A percentile compares a stretch with the other conserved stretches of the same genome.
phyloP scores from a whole-genome alignment of 768 basidiomycete genomes.

The Cyathus striatus region DNA sequence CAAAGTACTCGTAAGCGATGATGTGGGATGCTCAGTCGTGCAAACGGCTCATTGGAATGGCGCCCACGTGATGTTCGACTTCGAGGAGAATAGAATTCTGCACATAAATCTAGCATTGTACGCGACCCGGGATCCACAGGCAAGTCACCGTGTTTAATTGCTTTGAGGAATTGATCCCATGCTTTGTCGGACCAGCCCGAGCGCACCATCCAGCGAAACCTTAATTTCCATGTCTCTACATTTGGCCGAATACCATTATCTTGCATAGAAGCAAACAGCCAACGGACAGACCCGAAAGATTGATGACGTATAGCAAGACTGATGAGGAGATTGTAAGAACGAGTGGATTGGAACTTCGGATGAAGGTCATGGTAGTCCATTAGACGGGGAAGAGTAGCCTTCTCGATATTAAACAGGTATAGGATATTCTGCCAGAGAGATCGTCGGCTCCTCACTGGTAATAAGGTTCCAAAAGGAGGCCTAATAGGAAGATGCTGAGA shows the following conservation, averaged over 20 bases:
- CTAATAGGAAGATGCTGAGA: neutral
- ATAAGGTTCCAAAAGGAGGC: slow-evolving; percentile 2
- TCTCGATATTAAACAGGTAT: slow-evolving; percentile 24
- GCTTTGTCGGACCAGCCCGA: slow-evolving; percentile 54
- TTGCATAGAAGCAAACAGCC: slow-evolving; percentile 45
- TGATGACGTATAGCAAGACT: slow-evolving; percentile 45
- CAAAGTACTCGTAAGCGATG: neutral
- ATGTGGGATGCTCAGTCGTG: neutral
- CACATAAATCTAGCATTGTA: too few relatives aligned
- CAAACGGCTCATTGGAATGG: neutral
- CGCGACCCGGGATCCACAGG: too few relatives aligned
- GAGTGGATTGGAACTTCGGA: slow-evolving; percentile 30
- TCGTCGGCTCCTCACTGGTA: slow-evolving; percentile 25
- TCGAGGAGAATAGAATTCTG: too few relatives aligned
- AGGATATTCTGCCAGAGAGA: slow-evolving; percentile 39
- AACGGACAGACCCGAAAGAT: slow-evolving; percentile 38
- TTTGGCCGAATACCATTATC: slow-evolving; percentile 34
- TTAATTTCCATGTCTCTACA: slow-evolving; percentile 52
- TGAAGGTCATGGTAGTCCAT: slow-evolving; percentile 44
- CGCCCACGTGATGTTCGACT: neutral
- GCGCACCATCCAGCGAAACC: slow-evolving; percentile 51
- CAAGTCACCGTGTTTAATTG: neutral
- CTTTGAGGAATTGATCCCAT: slow-evolving; percentile 42
- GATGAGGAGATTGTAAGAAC: slow-evolving; percentile 42
- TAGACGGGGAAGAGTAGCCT: slow-evolving; percentile 28